Base-by-base conservation (phyloP, 345 rosid species). In the Lepidium sativum region DNA sequence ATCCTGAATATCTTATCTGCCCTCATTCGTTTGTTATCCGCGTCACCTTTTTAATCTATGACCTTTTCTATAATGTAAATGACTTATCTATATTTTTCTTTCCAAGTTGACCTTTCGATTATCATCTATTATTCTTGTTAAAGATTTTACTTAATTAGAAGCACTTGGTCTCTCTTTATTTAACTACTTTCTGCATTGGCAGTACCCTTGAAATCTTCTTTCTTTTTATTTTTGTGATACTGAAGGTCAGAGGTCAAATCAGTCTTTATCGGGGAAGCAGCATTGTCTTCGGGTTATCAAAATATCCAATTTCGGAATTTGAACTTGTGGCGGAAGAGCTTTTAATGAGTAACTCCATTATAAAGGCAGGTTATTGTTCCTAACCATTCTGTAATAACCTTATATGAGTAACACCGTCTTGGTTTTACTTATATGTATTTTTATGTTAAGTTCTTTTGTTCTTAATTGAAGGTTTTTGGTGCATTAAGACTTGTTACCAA, bases 291-390 rank as follows among this genome's bases (percentile, higher is more conserved):
- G 99, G 99, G 63, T 76, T 94, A 80, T 81, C 90, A 44, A 79
- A 70, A 17, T 90, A 60, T 72, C 96, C 99, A 60, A 80, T 90
- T 43, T 94, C 99, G 65, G 99, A 94, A 78, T 94, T 94, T 83
- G 99, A 94, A 78, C 96, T 94, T 60, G 90, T 84, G 10, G 99
- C 96, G 4, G 99, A 94, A 79, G 99, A 94, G 74, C 92, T 94
- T 75, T 61, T 94, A 77, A 87, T 94, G 99, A 94, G 99, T 65
- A 79, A 94, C 78, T 90, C 97, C 33, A 63, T 90, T 77, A 86
- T 94, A 79, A 88, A 87, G 96, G 99, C 84, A 81, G 73, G 71
- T 61, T 70, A 59, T 61, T 47, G 56, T 80, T 58, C 47, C 63
- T 65, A 27, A 60, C 60, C 40, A 37, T 51, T 20, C 64, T 32